Base-by-base conservation (phyloP, 352 stramenopile species). In the Phytophthora europaea region DNA sequence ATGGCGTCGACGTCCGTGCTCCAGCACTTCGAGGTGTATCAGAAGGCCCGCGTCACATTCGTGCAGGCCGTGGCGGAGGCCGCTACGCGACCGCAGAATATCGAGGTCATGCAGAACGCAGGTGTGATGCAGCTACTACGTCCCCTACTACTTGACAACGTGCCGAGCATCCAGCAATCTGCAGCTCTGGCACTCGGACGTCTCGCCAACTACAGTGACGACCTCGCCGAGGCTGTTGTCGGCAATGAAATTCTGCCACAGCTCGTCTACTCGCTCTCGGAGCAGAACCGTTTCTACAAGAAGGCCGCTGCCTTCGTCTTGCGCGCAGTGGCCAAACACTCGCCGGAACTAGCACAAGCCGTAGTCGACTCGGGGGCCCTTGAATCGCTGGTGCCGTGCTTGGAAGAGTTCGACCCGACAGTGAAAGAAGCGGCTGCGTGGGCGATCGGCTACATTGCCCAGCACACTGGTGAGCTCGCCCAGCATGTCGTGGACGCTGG, bases 271-370 rank as follows among this genome's bases (percentile, higher is more conserved):
- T 99, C 95, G 26, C 82, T 99, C 6, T 97, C 90, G 40, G 95
- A 98, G 72, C 93, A 98, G 74, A 98, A 98, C 72, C 84, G 95
- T 47, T 98, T 98, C 68, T 99, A 98, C 82, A 99, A 99, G 79
- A 99, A 99, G 72, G 94, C 96, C 0, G 95, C 95, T 3, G 95
- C 95, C 4, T 99, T 98, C 67, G 95, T 99, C 22, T 75, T 99
- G 51, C 89, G 96, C 3, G 90, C 96, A 16, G 95, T 99, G 31
- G 95, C 96, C 33, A 99, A 98, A 76, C 96, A 99, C 73, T 98
- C 94, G 13, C 94, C 94, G 7, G 95, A 99, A 55, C 83, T 99
- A 18, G 96, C 96, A 15, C 95, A 98, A 74, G 95, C 95, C 6
- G 96, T 99, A 0, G 94, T 98, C 10, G 95, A 99, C 70, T 97